These are phyloP conservation scores for Nicotiana attenuata DNA, from an alignment of 257 asterid genomes.

Conservation along the genomic window DNA sequence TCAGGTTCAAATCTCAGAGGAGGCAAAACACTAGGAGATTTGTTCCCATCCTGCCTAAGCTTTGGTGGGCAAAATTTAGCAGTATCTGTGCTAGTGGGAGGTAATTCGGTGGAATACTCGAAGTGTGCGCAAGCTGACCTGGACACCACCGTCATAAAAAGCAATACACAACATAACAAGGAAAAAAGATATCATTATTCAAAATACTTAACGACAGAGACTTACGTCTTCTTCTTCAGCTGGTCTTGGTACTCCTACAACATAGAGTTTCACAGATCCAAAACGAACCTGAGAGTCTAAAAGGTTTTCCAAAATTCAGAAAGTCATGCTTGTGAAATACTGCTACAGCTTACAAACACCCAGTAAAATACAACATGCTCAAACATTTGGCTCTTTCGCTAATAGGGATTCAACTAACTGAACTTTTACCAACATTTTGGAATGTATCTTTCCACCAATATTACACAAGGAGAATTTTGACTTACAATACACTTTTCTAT, in stretches of 20 bases:
- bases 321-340: neutral
- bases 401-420: neutral
- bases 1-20: too few species aligned
- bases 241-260: slow-evolving; percentile 55
- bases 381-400: neutral
- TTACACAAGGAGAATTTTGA: neutral
- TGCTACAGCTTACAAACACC: too few species aligned
- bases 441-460: neutral
- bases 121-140: too few species aligned
- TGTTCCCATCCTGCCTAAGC: too few species aligned
- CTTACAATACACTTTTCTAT: neutral
- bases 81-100: too few species aligned
- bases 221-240: slow-evolving; percentile 66
- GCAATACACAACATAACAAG: neutral
- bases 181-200: neutral
- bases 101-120: too few species aligned
- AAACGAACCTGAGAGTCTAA: slow-evolving; percentile 39
- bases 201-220: slow-evolving; percentile 5
- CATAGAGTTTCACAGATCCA: slow-evolving; percentile 65
- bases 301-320: neutral
- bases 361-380: neutral
- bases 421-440: neutral
- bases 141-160: too few species aligned
- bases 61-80: too few species aligned
- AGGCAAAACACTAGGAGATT: too few species aligned